Percentiles rank a stretch among this genome's conserved stretches.
Evolutionary conservation across 1,284 basidiomycete genomes (phyloP).

Genomic region (Puccinia novopanici): DNA sequence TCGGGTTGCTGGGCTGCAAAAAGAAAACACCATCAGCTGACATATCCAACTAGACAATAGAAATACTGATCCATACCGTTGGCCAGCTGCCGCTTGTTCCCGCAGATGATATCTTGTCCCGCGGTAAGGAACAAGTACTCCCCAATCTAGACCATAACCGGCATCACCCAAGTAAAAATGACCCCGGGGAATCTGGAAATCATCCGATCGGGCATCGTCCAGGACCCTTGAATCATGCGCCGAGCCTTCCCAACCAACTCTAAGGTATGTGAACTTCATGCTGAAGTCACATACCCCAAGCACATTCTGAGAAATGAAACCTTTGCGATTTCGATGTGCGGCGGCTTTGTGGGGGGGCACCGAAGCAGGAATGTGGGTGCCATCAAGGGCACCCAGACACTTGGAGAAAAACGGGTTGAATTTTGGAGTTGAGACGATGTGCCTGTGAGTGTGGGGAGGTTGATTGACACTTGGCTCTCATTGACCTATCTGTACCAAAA

Average conservation of each 20-base stretch:
- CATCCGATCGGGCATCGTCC: constrained; percentile 53
- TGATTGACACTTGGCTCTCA: neutral
- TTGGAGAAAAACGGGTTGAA: constrained; percentile 60
- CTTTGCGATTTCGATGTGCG: constrained; percentile 59
- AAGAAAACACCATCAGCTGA: neutral
- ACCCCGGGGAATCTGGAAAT: constrained; percentile 58
- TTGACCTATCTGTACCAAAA: neutral
- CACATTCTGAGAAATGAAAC: constrained; percentile 59
- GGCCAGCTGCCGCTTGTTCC: constrained; percentile 47
- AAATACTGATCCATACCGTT: neutral
- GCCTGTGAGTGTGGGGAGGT: neutral
- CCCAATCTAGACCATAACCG: constrained; percentile 58
- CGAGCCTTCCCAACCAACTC: constrained; percentile 61
- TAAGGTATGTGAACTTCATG: constrained; percentile 59
- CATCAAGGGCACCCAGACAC: constrained; percentile 62
- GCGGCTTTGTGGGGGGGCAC: constrained; percentile 55
- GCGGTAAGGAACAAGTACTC: constrained; percentile 57
- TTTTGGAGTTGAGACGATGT: constrained; percentile 57
- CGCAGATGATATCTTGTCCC: constrained; percentile 53
- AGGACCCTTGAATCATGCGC: constrained; percentile 59
- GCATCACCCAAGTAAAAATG: constrained; percentile 62
- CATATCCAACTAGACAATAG: neutral
- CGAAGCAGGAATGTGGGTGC: constrained; percentile 59
- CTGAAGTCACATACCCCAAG: constrained; percentile 58
- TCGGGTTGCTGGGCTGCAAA: neutral